A percentile compares a stretch with the other conserved stretches of the same genome.
Evolutionary conservation across 345 rosid genomes (phyloP).

Genomic region (Noccaea bulbosa): DNA sequence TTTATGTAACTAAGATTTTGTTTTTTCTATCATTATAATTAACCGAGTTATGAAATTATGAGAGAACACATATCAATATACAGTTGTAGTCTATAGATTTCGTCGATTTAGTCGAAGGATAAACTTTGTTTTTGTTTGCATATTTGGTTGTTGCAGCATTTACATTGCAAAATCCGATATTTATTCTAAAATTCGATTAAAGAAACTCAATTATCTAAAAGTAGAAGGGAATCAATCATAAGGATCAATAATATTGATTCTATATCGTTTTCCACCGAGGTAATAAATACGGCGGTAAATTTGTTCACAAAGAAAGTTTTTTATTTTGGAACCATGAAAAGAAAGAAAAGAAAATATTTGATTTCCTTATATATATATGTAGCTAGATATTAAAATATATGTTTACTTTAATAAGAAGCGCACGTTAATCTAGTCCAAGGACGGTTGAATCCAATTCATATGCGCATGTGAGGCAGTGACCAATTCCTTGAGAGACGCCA

Average conservation of each 20-base stretch:
- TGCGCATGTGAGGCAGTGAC: slow-evolving; percentile 58
- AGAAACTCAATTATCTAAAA: slow-evolving; percentile 25
- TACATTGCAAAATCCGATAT: background rate
- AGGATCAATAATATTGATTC: background rate
- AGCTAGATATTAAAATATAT: background rate
- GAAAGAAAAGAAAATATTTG: slow-evolving; percentile 21
- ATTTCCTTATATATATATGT: slow-evolving; percentile 17
- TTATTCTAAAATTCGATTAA: background rate
- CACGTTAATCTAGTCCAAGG: slow-evolving; percentile 47
- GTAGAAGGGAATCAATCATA: slow-evolving; percentile 14
- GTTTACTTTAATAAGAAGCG: slow-evolving; percentile 50
- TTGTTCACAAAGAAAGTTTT: background rate
- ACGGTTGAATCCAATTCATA: slow-evolving; percentile 41
- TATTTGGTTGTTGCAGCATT: slow-evolving; percentile 6
- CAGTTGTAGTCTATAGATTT: background rate
- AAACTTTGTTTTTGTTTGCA: background rate
- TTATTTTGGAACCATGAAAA: background rate
- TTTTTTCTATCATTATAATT: slow-evolving; percentile 1
- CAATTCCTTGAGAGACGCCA: slow-evolving; percentile 52
- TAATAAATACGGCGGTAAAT: background rate
- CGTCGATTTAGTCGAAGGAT: slow-evolving; percentile 9
- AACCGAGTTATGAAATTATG: background rate
- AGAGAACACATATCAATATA: background rate
- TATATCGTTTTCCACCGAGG: background rate
- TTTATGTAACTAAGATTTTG: background rate